Evolutionary conservation across 805 yeast genomes (phyloP), one percentile per base, ranked within the genome.

Genomic region (Hanseniaspora occidentalis): DNA sequence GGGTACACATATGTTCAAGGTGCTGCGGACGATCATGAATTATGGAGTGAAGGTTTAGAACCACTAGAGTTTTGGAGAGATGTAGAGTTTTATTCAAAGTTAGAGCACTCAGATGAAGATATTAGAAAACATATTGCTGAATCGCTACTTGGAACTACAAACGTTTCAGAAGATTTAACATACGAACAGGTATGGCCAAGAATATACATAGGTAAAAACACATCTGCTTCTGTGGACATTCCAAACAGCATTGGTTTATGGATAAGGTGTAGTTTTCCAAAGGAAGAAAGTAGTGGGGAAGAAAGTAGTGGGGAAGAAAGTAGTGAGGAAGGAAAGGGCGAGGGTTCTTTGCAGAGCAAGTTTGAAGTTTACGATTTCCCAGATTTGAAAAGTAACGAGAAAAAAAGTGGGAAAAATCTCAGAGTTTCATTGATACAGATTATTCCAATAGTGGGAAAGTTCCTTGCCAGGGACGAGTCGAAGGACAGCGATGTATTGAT

Each of bases 1-100:
- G 79, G 76, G 0, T 78, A 61, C 47, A 58, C 68, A 0, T 86
- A 86, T 52, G 82, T 85, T 1, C 96, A 85, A 57, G 96, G 96
- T 1, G 92, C 95, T 0, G 96, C 92, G 0, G 96, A 86, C 57
- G 96, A 88, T 51, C 95, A 86, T 54, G 96, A 86, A 51, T 62
- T 79, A 9, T 86, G 96, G 96, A 71, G 79, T 0, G 64, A 70
- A 4, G 61, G 67, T 0, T 56, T 84, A 23, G 69, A 66, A 1
- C 75, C 88, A 0, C 10, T 29, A 8, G 33, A 29, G 13, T 29
- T 29, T n/a, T 29, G 33, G 33, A 9, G 3, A 29, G 16, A 29
- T 14, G 8, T 6, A 14, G 33, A 29, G 3, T 29, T n/a, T 14
- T 29, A n/a, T n/a, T 29, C 33, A n/a, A 14, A 6, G 13, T 4